phyloP scores from a whole-genome alignment of 2,329 filamentous ascomycete species.

The Fusarium hostae region DNA sequence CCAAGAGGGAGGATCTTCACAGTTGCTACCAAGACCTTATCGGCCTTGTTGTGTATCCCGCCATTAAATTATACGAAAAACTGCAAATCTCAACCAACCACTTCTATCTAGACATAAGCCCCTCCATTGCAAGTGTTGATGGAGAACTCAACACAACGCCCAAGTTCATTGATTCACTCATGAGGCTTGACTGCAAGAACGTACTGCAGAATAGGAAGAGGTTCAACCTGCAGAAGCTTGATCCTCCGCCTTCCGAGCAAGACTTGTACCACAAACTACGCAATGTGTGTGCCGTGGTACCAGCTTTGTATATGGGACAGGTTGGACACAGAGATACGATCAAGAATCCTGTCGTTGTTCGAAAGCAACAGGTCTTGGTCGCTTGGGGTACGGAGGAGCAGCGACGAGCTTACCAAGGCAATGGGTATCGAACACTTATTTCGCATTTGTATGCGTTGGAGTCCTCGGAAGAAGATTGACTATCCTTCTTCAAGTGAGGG shows the following conservation, averaged over 20 bases:
- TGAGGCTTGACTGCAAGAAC: slow-evolving; percentile 50
- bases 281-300: slow-evolving; percentile 51
- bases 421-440: slow-evolving; percentile 47
- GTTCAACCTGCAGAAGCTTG: slow-evolving; percentile 49
- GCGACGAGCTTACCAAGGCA: slow-evolving; percentile 43
- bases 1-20: slow-evolving; percentile 38
- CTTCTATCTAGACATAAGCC: slow-evolving; percentile 52
- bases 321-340: slow-evolving; percentile 50
- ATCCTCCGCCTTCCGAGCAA: slow-evolving; percentile 46
- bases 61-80: slow-evolving; percentile 53
- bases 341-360: slow-evolving; percentile 49
- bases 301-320: slow-evolving; percentile 52
- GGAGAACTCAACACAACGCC: slow-evolving; percentile 43
- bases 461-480: slow-evolving; percentile 23
- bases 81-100: slow-evolving; percentile 52
- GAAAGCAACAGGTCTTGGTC: slow-evolving; percentile 53
- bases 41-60: slow-evolving; percentile 49
- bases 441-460: slow-evolving; percentile 45
- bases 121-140: slow-evolving; percentile 43
- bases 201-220: slow-evolving; percentile 52
- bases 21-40: slow-evolving; percentile 41
- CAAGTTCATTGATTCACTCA: slow-evolving; percentile 48
- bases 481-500: slow-evolving; percentile 22
- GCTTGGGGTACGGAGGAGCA: slow-evolving; percentile 52
- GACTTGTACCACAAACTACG: slow-evolving; percentile 48